Evolutionary conservation across 2,329 filamentous ascomycete genomes (phyloP).

Genomic region (Fusarium cyanostomum): DNA sequence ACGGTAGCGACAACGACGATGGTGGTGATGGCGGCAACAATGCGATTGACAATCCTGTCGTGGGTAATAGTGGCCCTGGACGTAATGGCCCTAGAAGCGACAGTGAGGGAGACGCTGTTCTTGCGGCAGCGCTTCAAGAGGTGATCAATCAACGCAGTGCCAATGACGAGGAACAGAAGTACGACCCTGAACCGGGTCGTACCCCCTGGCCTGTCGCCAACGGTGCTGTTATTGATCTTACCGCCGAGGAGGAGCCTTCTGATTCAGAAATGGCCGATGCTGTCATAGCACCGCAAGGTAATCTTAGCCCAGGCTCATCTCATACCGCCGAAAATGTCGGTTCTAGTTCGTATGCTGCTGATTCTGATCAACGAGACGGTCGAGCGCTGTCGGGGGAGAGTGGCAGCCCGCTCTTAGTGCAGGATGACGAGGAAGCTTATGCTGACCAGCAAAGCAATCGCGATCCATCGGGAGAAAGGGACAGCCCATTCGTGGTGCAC

Average conservation of each 20-base stretch:
- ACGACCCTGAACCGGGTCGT: not conserved
- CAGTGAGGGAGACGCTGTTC: not conserved
- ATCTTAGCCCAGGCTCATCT: too few relatives aligned
- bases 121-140: not conserved
- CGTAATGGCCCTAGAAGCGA: not conserved
- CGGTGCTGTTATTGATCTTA: constrained; percentile 3
- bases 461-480: too few relatives aligned
- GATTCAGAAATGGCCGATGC: not conserved
- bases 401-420: too few relatives aligned
- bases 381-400: too few relatives aligned
- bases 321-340: too few relatives aligned
- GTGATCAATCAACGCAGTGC: not conserved
- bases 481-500: too few relatives aligned
- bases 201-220: not conserved
- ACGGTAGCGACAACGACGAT: not conserved
- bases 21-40: not conserved
- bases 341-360: too few relatives aligned
- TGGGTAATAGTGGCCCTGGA: not conserved
- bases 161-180: not conserved
- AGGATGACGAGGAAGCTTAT: too few relatives aligned
- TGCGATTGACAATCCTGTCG: not conserved
- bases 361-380: too few relatives aligned
- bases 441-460: too few relatives aligned
- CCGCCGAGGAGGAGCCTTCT: not conserved
- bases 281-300: not conserved